These are phyloP conservation scores for Centrapalus pauciflorus DNA, from an alignment of 129 eudicot species.

Conservation along the genomic window DNA sequence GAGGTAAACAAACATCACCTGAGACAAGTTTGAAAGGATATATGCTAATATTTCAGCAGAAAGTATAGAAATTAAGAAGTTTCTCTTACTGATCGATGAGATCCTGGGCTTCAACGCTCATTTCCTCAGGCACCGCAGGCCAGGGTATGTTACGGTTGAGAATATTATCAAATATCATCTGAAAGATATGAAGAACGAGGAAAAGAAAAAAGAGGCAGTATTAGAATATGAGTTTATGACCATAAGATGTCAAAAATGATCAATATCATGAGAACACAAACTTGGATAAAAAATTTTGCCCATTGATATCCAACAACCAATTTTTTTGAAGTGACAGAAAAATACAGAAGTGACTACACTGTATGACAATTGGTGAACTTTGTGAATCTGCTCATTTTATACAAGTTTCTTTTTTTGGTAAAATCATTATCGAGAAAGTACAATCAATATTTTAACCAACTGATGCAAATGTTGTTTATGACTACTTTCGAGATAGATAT, in stretches of 20 bases:
- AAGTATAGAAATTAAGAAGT: neutral
- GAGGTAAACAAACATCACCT: neutral
- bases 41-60: neutral
- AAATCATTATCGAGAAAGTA: neutral
- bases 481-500: too few species aligned
- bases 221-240: neutral
- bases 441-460: neutral
- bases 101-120: conserved; percentile 83
- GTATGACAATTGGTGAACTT: neutral
- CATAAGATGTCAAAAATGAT: neutral
- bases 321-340: neutral
- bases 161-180: conserved; percentile 94
- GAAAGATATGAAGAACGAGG: conserved; percentile 1
- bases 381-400: neutral
- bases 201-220: neutral
- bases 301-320: neutral
- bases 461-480: too few species aligned
- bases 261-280: neutral
- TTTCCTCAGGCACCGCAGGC: conserved; percentile 91
- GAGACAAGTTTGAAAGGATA: neutral
- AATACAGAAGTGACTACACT: neutral
- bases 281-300: neutral
- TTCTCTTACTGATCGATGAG: conserved; percentile 76
- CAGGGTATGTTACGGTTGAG: conserved; percentile 95
- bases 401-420: neutral